phyloP scores from a whole-genome alignment of 1,139 yeast species.

The Yamadazyma triangularis region DNA sequence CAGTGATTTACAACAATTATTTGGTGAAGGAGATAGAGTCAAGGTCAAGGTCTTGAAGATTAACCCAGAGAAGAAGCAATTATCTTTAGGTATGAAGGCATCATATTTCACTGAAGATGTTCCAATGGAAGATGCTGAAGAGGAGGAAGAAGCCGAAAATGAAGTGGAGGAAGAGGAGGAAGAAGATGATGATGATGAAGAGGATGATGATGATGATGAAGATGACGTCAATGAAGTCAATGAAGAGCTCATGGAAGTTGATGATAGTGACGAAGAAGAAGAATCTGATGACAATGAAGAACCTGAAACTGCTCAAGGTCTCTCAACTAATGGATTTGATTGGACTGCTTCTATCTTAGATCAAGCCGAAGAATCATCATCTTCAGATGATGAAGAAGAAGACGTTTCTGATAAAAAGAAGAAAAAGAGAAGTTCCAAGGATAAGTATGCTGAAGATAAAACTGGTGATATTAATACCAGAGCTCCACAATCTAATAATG shows the following conservation, averaged over 20 bases:
- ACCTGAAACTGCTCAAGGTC: slow-evolving; percentile 37
- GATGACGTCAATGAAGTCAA: slow-evolving; percentile 15
- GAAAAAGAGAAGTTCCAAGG: slow-evolving; percentile 43
- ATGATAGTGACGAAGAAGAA: slow-evolving; percentile 19
- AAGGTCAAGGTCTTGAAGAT: slow-evolving; percentile 72
- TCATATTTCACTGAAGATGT: slow-evolving; percentile 62
- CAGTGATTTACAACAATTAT: slow-evolving; percentile 52
- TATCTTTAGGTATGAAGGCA: slow-evolving; percentile 92
- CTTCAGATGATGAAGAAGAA: slow-evolving; percentile 56
- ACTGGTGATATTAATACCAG: slow-evolving; percentile 80
- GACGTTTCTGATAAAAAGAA: slow-evolving; percentile 41
- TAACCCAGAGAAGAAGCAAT: slow-evolving; percentile 61
- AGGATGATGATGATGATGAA: slow-evolving; percentile 17
- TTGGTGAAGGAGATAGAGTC: slow-evolving; percentile 86
- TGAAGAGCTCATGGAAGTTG: too few species aligned
- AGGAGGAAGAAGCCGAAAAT: slow-evolving; percentile 23
- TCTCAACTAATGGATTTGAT: slow-evolving; percentile 80
- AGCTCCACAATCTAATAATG: slow-evolving; percentile 87
- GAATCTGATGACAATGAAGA: slow-evolving; percentile 18
- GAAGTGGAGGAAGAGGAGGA: slow-evolving; percentile 24
- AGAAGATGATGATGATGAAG: slow-evolving; percentile 17
- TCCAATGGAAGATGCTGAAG: slow-evolving; percentile 30
- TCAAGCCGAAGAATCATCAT: slow-evolving; percentile 57
- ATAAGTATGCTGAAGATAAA: slow-evolving; percentile 60
- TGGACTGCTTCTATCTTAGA: slow-evolving; percentile 91